phyloP scores from a whole-genome alignment of 495 filamentous ascomycete genomes.

The Podospora tetraspora region DNA sequence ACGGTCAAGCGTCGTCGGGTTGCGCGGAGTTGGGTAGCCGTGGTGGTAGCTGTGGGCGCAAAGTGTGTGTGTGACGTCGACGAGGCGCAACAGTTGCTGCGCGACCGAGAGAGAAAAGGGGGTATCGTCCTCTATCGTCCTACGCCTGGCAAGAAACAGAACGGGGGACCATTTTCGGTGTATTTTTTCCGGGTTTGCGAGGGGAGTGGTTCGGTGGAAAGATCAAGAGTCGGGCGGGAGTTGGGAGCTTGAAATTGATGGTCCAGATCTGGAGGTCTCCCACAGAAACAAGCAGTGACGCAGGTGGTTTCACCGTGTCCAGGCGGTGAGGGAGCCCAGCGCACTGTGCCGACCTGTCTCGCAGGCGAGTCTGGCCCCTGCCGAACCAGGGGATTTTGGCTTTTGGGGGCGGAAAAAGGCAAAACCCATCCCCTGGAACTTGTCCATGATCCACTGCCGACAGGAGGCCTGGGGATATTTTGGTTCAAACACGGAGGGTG shows the following conservation, averaged over 20 bases:
- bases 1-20: not conserved
- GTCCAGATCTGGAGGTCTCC: not conserved
- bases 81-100: not conserved
- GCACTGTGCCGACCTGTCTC: conserved; percentile 10
- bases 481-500: not conserved
- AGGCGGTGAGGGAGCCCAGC: conserved; percentile 7
- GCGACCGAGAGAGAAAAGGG: not conserved
- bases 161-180: not conserved
- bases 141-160: not conserved
- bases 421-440: not conserved
- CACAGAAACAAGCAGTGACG: conserved; percentile 4
- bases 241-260: not conserved
- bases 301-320: not conserved
- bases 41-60: not conserved
- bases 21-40: not conserved
- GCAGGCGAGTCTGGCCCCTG: conserved; percentile 1
- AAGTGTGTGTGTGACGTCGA: conserved; percentile 1
- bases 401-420: conserved; percentile 3
- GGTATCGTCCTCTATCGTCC: not conserved
- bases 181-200: not conserved
- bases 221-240: not conserved
- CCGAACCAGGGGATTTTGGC: not conserved
- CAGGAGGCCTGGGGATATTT: not conserved
- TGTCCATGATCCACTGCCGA: not conserved
- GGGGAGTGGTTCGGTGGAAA: not conserved